Conservation (phyloP, 202 grass and related monocot genomes). For the Elaeis oleifera region DNA sequence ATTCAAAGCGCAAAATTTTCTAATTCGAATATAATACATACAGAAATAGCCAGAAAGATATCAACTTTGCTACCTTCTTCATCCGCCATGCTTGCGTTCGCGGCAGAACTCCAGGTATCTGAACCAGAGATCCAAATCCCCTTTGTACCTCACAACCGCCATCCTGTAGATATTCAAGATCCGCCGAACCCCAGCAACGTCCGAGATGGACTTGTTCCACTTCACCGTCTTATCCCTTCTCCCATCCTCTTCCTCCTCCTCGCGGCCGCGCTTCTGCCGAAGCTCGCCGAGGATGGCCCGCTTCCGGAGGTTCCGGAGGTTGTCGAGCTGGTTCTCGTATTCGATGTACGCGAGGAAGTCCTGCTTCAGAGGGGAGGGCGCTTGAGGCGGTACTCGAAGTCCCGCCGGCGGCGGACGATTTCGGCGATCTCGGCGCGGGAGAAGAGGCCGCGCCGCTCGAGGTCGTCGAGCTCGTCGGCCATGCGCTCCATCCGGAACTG, state of each 20-base stretch:
- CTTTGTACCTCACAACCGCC: constrained; percentile 69
- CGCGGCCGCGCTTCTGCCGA: neutral
- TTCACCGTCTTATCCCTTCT: constrained; percentile 24
- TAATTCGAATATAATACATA: neutral
- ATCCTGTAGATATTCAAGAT: constrained; percentile 56
- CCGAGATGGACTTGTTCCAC: constrained; percentile 67
- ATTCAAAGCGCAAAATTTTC: neutral
- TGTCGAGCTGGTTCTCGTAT: constrained; percentile 62
- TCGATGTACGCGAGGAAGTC: constrained; percentile 69
- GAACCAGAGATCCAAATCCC: constrained; percentile 86
- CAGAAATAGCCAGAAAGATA: neutral
- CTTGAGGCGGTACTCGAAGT: constrained; percentile 84
- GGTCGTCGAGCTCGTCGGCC: constrained; percentile 77
- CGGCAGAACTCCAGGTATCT: constrained; percentile 75
- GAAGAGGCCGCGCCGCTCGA: constrained; percentile 72
- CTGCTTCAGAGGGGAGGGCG: constrained; percentile 56
- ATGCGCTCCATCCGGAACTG: constrained; percentile 84
- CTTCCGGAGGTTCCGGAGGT: constrained; percentile 60
- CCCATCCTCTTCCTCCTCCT: neutral
- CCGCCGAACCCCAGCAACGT: constrained; percentile 42
- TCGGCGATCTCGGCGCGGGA: constrained; percentile 56
- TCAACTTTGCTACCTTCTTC: constrained; percentile 54
- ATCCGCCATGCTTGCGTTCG: constrained; percentile 52
- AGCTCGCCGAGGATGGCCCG: constrained; percentile 48
- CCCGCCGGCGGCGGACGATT: constrained; percentile 58